Base-by-base conservation (phyloP, 2,329 filamentous ascomycete genomes). In the Colletotrichum agaves region DNA sequence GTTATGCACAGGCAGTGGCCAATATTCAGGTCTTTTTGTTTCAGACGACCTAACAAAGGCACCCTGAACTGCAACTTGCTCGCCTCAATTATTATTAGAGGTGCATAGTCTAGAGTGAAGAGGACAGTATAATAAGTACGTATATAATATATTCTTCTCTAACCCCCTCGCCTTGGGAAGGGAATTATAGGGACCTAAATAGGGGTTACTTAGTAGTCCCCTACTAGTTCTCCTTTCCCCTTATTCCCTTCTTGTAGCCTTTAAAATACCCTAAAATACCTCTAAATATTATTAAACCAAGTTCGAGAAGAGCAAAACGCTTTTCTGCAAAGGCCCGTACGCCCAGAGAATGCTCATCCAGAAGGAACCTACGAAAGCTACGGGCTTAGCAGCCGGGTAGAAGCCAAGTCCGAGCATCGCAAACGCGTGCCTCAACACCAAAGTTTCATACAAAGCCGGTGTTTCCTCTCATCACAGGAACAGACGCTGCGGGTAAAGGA, bases 231-330 rank as follows among this genome's bases (percentile, higher is more conserved):
- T n/a, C n/a, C n/a, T n/a, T n/a, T n/a, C n/a, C n/a, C n/a, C n/a
- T n/a, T n/a, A n/a, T n/a, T n/a, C n/a, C n/a, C n/a, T n/a, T n/a
- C n/a, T n/a, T n/a, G n/a, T n/a, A n/a, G n/a, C n/a, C n/a, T n/a
- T n/a, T n/a, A n/a, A n/a, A n/a, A n/a, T n/a, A n/a, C n/a, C n/a
- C n/a, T n/a, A 72, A 69, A 67, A 71, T 27, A 70, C 63, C 11
- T 74, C 71, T 57, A 74, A n/a, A 75, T n/a, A n/a, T n/a, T n/a
- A n/a, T n/a, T 73, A 4, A 68, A 62, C 11, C 70, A 75, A 47
- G 74, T 73, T 5, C 55, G 69, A 46, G 60, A 71, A 7, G 63
- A 70, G 19, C 71, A 70, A 70, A 44, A 56, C 71, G 47, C 56
- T 5, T 13, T 74, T 71, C 2, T 70, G 71, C 10, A 61, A 71